Conservation (phyloP, 1,284 basidiomycete genomes). For the Agaricales sp. region DNA sequence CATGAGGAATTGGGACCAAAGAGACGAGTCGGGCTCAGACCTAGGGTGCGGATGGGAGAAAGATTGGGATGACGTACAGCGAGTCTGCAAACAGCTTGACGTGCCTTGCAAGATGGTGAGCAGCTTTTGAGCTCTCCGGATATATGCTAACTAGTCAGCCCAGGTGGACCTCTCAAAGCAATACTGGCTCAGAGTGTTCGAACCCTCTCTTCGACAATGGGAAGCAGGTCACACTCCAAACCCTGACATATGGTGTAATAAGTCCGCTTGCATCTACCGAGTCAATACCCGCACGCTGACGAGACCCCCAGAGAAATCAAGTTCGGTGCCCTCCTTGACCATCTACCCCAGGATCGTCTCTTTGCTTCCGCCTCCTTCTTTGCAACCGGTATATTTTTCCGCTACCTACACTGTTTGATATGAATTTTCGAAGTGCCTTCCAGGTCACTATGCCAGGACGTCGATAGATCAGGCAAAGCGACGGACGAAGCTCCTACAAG, state of each 20-base stretch:
- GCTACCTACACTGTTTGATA: too few relatives aligned
- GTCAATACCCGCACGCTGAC: conserved; percentile 3
- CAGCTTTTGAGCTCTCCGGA: conserved; percentile 6
- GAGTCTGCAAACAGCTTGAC: conserved; percentile 61
- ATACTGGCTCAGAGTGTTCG: conserved; percentile 87
- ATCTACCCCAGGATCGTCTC: conserved; percentile 30
- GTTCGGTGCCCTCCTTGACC: conserved; percentile 79
- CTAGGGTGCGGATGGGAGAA: conserved; percentile 90
- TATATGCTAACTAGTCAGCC: conserved; percentile 6
- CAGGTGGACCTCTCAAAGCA: conserved; percentile 77
- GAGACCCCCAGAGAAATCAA: conserved; percentile 70
- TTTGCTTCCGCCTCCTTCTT: conserved; percentile 40
- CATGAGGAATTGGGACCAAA: conserved; percentile 93
- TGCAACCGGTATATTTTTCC: conserved; percentile 55
- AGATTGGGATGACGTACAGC: conserved; percentile 87
- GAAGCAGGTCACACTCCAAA: conserved; percentile 78
- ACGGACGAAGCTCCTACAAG: conserved; percentile 57
- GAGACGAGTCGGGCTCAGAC: conserved; percentile 61
- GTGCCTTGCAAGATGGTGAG: conserved; percentile 61
- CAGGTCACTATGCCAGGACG: conserved; percentile 88
- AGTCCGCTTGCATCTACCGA: conserved; percentile 27
- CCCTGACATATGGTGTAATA: conserved; percentile 92
- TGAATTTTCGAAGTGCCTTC: conserved; percentile 1
- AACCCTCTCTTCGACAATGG: conserved; percentile 74
- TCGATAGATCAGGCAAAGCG: conserved; percentile 19